phyloP scores from a whole-genome alignment of 495 filamentous ascomycete species.

The Penicillium ochrochloron region DNA sequence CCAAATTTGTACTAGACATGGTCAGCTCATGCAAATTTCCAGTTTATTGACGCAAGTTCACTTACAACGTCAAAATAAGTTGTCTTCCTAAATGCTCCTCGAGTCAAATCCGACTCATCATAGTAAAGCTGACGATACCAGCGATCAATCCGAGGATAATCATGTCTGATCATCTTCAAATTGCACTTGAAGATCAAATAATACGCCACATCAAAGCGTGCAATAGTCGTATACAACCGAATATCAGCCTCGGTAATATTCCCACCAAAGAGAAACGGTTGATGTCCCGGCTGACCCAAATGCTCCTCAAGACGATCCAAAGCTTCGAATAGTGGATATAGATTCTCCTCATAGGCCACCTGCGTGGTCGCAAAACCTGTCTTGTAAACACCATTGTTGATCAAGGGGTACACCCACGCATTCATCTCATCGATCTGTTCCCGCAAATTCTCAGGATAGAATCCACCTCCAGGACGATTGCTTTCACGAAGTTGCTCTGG shows the following conservation, averaged over 20 bases:
- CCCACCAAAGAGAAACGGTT: slow-evolving; percentile 67
- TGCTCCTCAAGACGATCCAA: slow-evolving; percentile 67
- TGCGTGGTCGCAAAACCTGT: slow-evolving; percentile 68
- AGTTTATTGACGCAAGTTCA: not conserved
- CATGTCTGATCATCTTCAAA: slow-evolving; percentile 68
- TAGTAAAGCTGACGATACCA: slow-evolving; percentile 78
- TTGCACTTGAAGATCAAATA: slow-evolving; percentile 77
- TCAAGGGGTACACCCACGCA: slow-evolving; percentile 65
- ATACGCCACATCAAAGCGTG: slow-evolving; percentile 69
- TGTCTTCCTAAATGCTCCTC: slow-evolving; percentile 68
- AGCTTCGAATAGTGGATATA: slow-evolving; percentile 63
- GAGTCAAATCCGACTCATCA: slow-evolving; percentile 56
- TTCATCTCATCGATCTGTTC: slow-evolving; percentile 64
- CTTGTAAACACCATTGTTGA: slow-evolving; percentile 78
- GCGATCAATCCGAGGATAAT: slow-evolving; percentile 68
- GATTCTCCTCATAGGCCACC: slow-evolving; percentile 63
- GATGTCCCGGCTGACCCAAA: slow-evolving; percentile 49
- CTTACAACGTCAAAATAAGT: slow-evolving; percentile 65
- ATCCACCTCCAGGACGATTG: slow-evolving; percentile 48
- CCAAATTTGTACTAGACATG: slow-evolving; percentile 24
- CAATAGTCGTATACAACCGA: slow-evolving; percentile 65
- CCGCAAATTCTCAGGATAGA: slow-evolving; percentile 61
- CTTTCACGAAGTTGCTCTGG: slow-evolving; percentile 53
- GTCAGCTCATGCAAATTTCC: not conserved
- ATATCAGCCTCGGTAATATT: slow-evolving; percentile 71